Conservation (phyloP, 306 rosid genomes). For the Purshia tridentata region DNA sequence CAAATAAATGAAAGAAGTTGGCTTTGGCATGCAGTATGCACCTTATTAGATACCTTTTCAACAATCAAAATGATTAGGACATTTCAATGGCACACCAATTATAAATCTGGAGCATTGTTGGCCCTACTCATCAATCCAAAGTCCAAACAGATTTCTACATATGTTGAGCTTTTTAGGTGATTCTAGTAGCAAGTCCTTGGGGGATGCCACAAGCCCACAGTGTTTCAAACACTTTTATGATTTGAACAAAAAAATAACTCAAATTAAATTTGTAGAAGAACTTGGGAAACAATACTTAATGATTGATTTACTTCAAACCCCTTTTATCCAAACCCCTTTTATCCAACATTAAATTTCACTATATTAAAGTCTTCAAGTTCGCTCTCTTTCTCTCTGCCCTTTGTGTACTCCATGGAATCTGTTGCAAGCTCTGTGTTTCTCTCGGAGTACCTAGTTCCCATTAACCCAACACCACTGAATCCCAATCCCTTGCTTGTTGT, state of each 20-base stretch:
- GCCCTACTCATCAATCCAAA: constrained; percentile 31
- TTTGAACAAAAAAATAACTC: too few relatives aligned
- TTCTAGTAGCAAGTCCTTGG: neutral
- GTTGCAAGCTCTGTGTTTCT: constrained; percentile 45
- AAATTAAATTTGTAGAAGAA: too few relatives aligned
- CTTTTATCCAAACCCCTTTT: too few relatives aligned
- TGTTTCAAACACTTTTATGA: too few relatives aligned
- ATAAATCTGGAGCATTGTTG: constrained; percentile 19
- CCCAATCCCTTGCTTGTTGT: too few relatives aligned
- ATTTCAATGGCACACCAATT: constrained; percentile 15
- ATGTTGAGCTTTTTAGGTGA: neutral
- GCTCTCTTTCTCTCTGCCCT: neutral
- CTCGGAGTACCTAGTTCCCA: constrained; percentile 33
- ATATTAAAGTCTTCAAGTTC: too few relatives aligned
- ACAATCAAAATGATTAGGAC: constrained; percentile 26
- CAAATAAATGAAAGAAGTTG: constrained; percentile 41
- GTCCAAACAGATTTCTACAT: constrained; percentile 32
- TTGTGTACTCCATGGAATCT: constrained; percentile 52
- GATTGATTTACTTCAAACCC: too few relatives aligned
- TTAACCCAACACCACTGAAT: neutral
- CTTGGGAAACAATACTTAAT: too few relatives aligned
- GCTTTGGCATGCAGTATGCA: constrained; percentile 22
- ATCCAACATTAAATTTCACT: neutral
- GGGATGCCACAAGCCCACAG: too few relatives aligned
- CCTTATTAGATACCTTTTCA: constrained; percentile 22